phyloP scores from a whole-genome alignment of 2,329 filamentous ascomycete species.

The Talaromyces sp. region DNA sequence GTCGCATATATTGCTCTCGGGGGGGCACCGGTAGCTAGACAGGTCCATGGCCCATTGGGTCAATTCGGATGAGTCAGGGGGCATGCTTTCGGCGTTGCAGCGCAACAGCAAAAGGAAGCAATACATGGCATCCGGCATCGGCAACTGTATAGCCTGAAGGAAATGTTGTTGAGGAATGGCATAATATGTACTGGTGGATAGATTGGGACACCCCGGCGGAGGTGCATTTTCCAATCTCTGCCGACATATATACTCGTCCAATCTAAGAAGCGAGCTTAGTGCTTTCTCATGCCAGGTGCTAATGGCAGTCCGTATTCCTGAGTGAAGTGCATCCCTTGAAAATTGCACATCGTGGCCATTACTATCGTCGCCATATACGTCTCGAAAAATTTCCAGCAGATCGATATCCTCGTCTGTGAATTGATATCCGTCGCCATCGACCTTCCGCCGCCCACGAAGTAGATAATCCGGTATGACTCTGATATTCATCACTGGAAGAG shows the following conservation, averaged over 20 bases:
- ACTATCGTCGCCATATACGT: conserved; percentile 27
- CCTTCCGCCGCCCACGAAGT: conserved; percentile 25
- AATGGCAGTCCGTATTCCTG: conserved; percentile 42
- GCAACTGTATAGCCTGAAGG: conserved; percentile 27
- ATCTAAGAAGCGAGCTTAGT: conserved; percentile 36
- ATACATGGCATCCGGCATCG: conserved; percentile 23
- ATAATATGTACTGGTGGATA: conserved; percentile 22
- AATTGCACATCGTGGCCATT: conserved; percentile 23
- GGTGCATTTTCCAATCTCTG: not conserved
- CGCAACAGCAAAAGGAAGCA: conserved; percentile 36
- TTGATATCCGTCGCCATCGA: conserved; percentile 18
- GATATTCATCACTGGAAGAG: conserved; percentile 23
- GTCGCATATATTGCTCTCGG: not conserved
- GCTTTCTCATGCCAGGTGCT: conserved; percentile 30
- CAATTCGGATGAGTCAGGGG: conserved; percentile 33
- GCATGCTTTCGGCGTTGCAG: conserved; percentile 38
- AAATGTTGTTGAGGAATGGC: conserved; percentile 35
- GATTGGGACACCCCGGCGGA: conserved; percentile 11
- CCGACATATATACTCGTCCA: conserved; percentile 34
- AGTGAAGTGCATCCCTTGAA: conserved; percentile 34
- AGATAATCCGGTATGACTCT: conserved; percentile 29
- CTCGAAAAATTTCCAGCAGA: conserved; percentile 38
- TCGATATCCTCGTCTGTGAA: conserved; percentile 29
- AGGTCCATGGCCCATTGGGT: conserved; percentile 36
- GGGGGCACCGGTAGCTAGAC: not conserved